Conservation (phyloP, 768 basidiomycete genomes). For the Rickenella mellea region DNA sequence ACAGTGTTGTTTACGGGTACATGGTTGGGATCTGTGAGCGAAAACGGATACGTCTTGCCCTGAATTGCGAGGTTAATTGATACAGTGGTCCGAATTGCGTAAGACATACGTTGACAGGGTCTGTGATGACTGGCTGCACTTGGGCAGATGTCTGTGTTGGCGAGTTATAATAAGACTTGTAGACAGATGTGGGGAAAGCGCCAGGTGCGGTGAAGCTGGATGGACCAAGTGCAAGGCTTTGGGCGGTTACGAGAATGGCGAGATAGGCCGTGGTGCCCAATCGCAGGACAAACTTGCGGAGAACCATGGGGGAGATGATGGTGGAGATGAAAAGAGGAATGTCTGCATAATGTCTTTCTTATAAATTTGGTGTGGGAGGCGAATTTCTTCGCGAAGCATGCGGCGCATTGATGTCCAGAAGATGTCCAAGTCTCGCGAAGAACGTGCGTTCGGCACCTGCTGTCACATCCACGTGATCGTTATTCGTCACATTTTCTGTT, state of each 20-base stretch:
- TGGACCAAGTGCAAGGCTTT: conserved; percentile 8
- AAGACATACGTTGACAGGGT: conserved; percentile 48
- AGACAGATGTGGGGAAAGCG: conserved; percentile 55
- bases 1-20: conserved; percentile 35
- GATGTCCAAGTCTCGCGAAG: too few relatives aligned
- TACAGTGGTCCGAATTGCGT: conserved; percentile 3
- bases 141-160: conserved; percentile 66
- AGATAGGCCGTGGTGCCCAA: too few relatives aligned
- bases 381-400: too few relatives aligned
- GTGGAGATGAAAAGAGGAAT: too few relatives aligned
- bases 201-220: conserved; percentile 53
- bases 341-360: too few relatives aligned
- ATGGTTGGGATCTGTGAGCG: conserved; percentile 53
- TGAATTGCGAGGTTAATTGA: conserved; percentile 16
- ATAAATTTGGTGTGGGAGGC: too few relatives aligned
- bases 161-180: conserved; percentile 57
- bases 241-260: neutral
- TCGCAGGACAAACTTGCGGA: too few relatives aligned
- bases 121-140: conserved; percentile 69
- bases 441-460: too few relatives aligned
- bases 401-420: too few relatives aligned
- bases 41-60: conserved; percentile 48
- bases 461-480: too few relatives aligned
- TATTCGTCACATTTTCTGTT: too few relatives aligned
- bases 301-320: too few relatives aligned